A percentile compares a stretch with the other conserved stretches of the same genome.
Evolutionary conservation across 345 rosid genomes (phyloP).

Genomic region (Melastoma malabathricum): DNA sequence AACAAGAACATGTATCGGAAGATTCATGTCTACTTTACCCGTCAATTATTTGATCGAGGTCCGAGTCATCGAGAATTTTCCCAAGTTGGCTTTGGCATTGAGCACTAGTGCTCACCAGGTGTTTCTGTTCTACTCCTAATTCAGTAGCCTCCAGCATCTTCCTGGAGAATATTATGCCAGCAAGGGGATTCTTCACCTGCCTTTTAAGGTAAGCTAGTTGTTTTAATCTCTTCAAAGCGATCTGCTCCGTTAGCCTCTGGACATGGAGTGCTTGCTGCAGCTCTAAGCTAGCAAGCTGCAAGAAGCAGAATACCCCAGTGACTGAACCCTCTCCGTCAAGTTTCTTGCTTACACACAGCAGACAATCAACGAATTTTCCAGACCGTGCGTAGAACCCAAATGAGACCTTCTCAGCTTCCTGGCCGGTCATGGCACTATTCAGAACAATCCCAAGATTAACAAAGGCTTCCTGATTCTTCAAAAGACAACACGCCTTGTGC

Average conservation of each 20-base stretch:
- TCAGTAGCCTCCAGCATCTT: slow-evolving; percentile 69
- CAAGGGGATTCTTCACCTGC: slow-evolving; percentile 69
- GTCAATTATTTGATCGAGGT: slow-evolving; percentile 69
- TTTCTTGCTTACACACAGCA: slow-evolving; percentile 74
- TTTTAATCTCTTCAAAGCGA: slow-evolving; percentile 62
- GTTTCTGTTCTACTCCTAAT: slow-evolving; percentile 58
- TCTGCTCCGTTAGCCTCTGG: slow-evolving; percentile 72
- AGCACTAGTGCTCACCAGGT: slow-evolving; percentile 57
- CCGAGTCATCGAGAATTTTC: slow-evolving; percentile 76
- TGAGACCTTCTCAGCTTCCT: slow-evolving; percentile 61
- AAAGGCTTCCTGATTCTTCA: slow-evolving; percentile 76
- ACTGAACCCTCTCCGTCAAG: slow-evolving; percentile 57
- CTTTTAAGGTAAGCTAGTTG: slow-evolving; percentile 66
- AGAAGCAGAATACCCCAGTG: slow-evolving; percentile 82
- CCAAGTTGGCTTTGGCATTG: slow-evolving; percentile 72
- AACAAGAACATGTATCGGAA: neutral
- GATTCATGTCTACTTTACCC: slow-evolving; percentile 37
- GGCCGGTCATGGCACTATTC: slow-evolving; percentile 59
- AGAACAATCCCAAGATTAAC: slow-evolving; percentile 64
- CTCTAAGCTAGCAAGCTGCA: slow-evolving; percentile 90
- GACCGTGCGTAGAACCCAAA: slow-evolving; percentile 63
- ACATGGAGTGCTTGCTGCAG: slow-evolving; percentile 85
- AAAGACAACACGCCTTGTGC: slow-evolving; percentile 54
- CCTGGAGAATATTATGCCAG: slow-evolving; percentile 59
- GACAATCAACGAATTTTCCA: slow-evolving; percentile 70